Percentiles rank a stretch among this genome's conserved stretches.
Evolutionary conservation across 495 filamentous ascomycete genomes (phyloP).

Genomic region (Aspergillus panamensis): DNA sequence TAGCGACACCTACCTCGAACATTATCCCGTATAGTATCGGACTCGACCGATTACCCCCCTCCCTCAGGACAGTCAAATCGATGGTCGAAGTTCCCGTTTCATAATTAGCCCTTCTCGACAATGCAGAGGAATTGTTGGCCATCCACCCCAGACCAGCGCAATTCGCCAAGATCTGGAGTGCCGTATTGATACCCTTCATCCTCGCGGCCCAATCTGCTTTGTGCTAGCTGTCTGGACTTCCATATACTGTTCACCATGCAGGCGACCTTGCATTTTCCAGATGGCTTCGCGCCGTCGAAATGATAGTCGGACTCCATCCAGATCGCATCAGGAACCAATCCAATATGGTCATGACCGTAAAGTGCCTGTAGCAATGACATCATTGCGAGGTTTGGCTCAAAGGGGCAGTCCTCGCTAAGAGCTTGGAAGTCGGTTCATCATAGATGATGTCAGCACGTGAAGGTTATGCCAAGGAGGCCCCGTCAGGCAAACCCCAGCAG

Average conservation of each 20-base stretch:
- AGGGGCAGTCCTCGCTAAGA: not conserved
- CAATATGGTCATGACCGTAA: not conserved
- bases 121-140: not conserved
- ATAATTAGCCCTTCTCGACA: not conserved
- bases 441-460: not conserved
- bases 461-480: not conserved
- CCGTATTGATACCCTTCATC: not conserved
- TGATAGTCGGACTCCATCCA: not conserved
- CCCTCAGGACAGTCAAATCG: conserved; percentile 21
- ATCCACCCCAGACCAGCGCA: not conserved
- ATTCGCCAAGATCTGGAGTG: not conserved
- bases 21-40: conserved; percentile 57
- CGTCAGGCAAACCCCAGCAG: not conserved
- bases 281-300: not conserved
- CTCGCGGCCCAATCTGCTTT: not conserved
- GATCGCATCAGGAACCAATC: not conserved
- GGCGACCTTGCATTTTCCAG: not conserved
- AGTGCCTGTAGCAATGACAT: not conserved
- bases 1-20: conserved; percentile 47
- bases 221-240: not conserved
- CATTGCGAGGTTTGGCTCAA: not conserved
- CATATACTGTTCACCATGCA: not conserved
- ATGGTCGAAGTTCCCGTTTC: not conserved
- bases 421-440: not conserved
- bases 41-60: conserved; percentile 53